phyloP scores from a whole-genome alignment of 768 basidiomycete species.

The Rhodotorula babjevae region DNA sequence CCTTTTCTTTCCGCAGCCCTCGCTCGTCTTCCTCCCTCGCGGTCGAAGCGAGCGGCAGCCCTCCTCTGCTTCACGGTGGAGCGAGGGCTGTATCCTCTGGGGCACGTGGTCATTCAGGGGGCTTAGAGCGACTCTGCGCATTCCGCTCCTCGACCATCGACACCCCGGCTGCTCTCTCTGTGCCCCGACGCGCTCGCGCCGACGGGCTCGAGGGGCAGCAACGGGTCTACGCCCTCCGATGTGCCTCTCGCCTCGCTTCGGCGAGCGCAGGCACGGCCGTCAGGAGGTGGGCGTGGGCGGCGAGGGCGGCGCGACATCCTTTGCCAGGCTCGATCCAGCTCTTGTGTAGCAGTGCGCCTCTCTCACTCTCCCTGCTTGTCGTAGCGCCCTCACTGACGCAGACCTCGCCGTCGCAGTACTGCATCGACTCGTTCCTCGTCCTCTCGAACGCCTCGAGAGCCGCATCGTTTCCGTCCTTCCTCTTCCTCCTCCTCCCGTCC shows the following conservation, averaged over 20 bases:
- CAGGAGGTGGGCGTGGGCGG: neutral
- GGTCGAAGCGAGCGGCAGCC: neutral
- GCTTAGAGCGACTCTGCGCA: neutral
- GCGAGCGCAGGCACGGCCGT: neutral
- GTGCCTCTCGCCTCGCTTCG: too few species aligned
- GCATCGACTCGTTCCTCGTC: too few species aligned
- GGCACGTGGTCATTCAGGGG: slow-evolving; percentile 7
- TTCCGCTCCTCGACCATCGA: neutral
- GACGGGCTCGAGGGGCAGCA: neutral
- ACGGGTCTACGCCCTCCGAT: neutral
- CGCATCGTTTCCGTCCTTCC: neutral
- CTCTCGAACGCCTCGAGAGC: too few species aligned
- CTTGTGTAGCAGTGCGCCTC: neutral
- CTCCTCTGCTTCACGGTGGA: neutral
- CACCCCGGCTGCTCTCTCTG: neutral
- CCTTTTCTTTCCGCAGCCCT: neutral
- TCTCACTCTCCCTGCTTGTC: neutral
- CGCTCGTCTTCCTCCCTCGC: neutral
- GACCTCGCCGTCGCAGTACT: too few species aligned
- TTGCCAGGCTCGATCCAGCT: neutral
- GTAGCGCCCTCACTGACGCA: too few species aligned
- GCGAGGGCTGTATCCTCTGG: neutral
- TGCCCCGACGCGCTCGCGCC: too few species aligned
- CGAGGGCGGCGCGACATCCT: neutral
- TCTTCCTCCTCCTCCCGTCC: neutral